Base-by-base conservation (phyloP, 495 filamentous ascomycete species). In the Endocarpon pusillum region DNA sequence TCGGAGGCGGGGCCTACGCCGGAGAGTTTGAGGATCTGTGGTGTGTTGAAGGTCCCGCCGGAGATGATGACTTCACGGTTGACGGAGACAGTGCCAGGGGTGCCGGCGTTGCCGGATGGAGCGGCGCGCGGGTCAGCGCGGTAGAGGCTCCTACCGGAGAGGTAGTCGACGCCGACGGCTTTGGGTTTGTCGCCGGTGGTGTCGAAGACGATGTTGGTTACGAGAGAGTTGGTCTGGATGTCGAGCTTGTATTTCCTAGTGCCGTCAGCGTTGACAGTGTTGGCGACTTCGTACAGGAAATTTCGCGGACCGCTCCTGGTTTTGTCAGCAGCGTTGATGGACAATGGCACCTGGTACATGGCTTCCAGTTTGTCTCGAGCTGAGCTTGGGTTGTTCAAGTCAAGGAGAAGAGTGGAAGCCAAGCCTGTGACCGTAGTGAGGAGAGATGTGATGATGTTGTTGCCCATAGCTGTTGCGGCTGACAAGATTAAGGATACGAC, bases 121-220 rank as follows among this genome's bases (percentile, higher is more conserved):
- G 9, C 34, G 4, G 52, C 35, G 35, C 44, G 47, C 6, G 69
- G 71, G 29, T 66, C 66, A 6, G 75, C 73, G 21, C 62, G 53
- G 54, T 78, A 80, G 5, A 80, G 55, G 34, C 58, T 48, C 18
- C 64, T 40, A 16, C 74, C 75, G 30, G 65, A 58, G 2, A 80
- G 61, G 45, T 68, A 80, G 28, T 73, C 64, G 23, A 82, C 62
- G 22, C 75, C 76, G 0, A 55, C 68, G 7, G 76, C 75, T 8
- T 51, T 53, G 0, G 72, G 68, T 7, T 53, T 53, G 3, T 32
- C 32, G 3, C 43, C 50, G 5, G 51, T 40, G 10, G 54, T 53
- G 39, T 68, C 57, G 38, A 79, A 78, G 15, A 44, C 40, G 24
- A 80, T 52, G 40, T 66, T 69, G 7, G 75, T 79, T 11, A 66